Conservation (phyloP, 345 rosid species). For the Chamaenerion angustifolium region DNA sequence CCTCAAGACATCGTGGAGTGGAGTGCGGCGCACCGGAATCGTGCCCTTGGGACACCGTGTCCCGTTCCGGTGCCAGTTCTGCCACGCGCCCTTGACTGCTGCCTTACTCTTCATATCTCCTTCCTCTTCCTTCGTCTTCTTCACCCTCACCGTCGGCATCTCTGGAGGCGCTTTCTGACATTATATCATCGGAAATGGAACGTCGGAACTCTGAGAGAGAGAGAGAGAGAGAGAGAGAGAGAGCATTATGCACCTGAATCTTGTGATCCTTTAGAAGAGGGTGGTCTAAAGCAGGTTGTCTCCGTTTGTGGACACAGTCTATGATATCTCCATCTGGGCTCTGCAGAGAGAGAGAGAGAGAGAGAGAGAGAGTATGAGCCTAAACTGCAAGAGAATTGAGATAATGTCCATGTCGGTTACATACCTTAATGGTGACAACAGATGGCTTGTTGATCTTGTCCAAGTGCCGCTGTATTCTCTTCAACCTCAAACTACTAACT, state of each 20-base stretch:
- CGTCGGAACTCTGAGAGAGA: neutral
- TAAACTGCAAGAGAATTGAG: slow-evolving; percentile 1
- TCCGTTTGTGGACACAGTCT: slow-evolving; percentile 74
- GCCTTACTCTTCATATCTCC: slow-evolving; percentile 10
- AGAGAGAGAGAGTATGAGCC: neutral
- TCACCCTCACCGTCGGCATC: slow-evolving; percentile 7
- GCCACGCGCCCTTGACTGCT: slow-evolving; percentile 34
- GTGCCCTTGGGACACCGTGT: slow-evolving; percentile 82
- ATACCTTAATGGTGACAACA: slow-evolving; percentile 66
- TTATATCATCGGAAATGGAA: neutral
- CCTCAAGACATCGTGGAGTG: slow-evolving; percentile 61
- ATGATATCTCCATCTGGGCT: slow-evolving; percentile 88
- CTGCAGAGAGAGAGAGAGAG: slow-evolving; percentile 13
- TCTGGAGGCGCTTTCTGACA: slow-evolving; percentile 46
- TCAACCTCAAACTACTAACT: slow-evolving; percentile 65
- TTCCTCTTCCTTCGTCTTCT: slow-evolving; percentile 9
- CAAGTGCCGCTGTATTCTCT: slow-evolving; percentile 68
- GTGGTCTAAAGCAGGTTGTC: slow-evolving; percentile 92
- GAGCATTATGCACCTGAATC: slow-evolving; percentile 67
- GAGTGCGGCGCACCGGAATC: slow-evolving; percentile 78
- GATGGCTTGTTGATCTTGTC: slow-evolving; percentile 75
- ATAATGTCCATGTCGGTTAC: neutral
- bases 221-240: neutral
- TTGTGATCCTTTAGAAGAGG: slow-evolving; percentile 84
- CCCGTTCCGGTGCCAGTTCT: slow-evolving; percentile 83